Conservation (phyloP, 495 filamentous ascomycete genomes). For the Penicillium lagena region DNA sequence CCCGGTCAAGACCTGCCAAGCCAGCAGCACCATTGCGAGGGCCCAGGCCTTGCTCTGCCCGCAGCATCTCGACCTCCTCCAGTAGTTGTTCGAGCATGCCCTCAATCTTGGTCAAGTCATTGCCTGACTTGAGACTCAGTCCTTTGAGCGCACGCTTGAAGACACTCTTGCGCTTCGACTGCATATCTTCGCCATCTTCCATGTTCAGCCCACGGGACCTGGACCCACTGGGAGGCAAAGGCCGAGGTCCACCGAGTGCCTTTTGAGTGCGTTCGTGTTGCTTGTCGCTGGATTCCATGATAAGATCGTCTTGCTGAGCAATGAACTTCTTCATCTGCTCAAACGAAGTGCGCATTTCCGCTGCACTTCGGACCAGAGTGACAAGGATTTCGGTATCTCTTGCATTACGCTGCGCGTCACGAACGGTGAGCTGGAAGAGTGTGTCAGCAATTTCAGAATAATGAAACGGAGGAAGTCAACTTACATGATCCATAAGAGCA, state of each 20-base stretch:
- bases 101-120: constrained; percentile 87
- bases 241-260: constrained; percentile 80
- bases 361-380: constrained; percentile 85
- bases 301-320: constrained; percentile 73
- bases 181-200: constrained; percentile 68
- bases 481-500: constrained; percentile 92
- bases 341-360: constrained; percentile 96
- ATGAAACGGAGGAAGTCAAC: constrained; percentile 13
- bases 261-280: constrained; percentile 81
- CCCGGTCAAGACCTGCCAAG: constrained; percentile 34
- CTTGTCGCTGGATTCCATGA: constrained; percentile 76
- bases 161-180: constrained; percentile 77
- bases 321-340: constrained; percentile 94
- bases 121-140: constrained; percentile 75
- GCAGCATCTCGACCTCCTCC: constrained; percentile 83
- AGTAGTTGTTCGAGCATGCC: constrained; percentile 91
- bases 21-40: constrained; percentile 18
- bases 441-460: constrained; percentile 25
- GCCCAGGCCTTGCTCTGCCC: constrained; percentile 46
- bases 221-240: constrained; percentile 53
- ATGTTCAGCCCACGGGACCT: constrained; percentile 42
- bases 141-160: constrained; percentile 89
- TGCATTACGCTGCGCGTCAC: constrained; percentile 94
- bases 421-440: constrained; percentile 71
- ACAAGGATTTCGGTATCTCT: constrained; percentile 95